phyloP scores from a whole-genome alignment of 441 rosid genomes.

The Breynia disticha region DNA sequence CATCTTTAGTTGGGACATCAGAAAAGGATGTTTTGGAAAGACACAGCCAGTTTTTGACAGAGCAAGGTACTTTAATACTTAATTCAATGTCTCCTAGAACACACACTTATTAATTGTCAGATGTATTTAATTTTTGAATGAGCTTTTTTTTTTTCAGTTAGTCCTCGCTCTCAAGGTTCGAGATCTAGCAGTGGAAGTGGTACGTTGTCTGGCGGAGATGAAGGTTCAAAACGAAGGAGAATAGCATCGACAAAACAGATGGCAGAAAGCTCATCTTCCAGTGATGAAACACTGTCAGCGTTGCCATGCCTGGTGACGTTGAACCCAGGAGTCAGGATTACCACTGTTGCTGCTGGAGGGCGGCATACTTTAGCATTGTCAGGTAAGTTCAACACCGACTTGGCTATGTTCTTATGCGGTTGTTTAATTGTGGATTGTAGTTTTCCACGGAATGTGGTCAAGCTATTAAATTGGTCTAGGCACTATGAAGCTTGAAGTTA shows the following conservation, averaged over 20 bases:
- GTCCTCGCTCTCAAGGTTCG: conserved; percentile 49
- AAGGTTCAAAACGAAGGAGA: conserved; percentile 63
- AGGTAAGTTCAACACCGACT: conserved; percentile 35
- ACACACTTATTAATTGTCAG: conserved; percentile 5
- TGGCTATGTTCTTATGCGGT: conserved; percentile 7
- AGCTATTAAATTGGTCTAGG: conserved; percentile 7
- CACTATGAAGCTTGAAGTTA: conserved; percentile 18
- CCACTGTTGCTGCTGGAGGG: conserved; percentile 87
- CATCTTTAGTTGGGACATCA: conserved; percentile 19
- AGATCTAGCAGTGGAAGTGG: conserved; percentile 41
- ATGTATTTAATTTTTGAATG: conserved; percentile 12
- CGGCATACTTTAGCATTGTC: conserved; percentile 92
- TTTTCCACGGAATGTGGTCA: conserved; percentile 10
- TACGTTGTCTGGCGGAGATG: conserved; percentile 48
- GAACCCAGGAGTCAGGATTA: conserved; percentile 76
- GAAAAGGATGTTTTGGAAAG: conserved; percentile 51
- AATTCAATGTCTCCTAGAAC: conserved; percentile 5
- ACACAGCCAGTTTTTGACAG: conserved; percentile 39
- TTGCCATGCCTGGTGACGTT: conserved; percentile 82
- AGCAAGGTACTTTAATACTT: conserved; percentile 46
- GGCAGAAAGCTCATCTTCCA: conserved; percentile 66
- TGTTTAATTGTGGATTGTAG: background rate
- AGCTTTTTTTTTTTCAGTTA: conserved; percentile 31
- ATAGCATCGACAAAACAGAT: conserved; percentile 55
- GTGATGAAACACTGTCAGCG: conserved; percentile 64